Evolutionary conservation across 2,329 filamentous ascomycete species (phyloP), one percentile per base, ranked within the genome.

Genomic region (Xylariales sp.): DNA sequence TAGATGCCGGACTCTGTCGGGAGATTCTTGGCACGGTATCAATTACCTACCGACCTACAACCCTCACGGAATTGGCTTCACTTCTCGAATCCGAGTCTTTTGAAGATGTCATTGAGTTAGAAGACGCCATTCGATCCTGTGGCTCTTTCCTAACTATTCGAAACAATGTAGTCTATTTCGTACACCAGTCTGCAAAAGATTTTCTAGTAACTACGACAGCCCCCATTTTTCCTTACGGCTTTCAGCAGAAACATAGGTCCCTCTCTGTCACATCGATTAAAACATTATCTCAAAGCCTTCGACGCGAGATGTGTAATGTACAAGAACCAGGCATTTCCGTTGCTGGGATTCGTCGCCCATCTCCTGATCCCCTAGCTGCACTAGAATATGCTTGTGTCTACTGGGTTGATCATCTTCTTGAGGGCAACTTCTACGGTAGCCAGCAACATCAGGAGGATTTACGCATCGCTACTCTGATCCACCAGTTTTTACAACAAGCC

Each of bases 111-210:
- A 35, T 48, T 6, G 33, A 38, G 2, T 13, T 62, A 5, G 13
- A 33, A 20, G 40, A 59, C 5, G 46, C 66, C 6, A 48, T 70
- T 10, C 23, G 41, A 3, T 13, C 40, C 4, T 70, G 62, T 41
- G 60, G 63, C 14, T 71, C 61, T 6, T 66, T 70, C 36, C 46
- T 70, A 0, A 63, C 53, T 2, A 12, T 63, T 23, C 50, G 48
- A 25, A 34, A 60, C 1, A 40, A 27, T 2, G 42, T 20, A 1
- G 30, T 69, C 6, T 59, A 51, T 30, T 59, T 67, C 42, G 53
- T 70, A 1, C 64, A 70, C 41, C 59, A 66, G 40, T 69, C 65
- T 4, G 67, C 63, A 0, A 66, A 67, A 42, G 66, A 70, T 14
- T 66, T 54, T 43, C 40, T 72, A 2, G 20, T 40, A 5, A 21